Conservation (phyloP, 148 eudicot genomes). For the Persicaria maculosa region DNA sequence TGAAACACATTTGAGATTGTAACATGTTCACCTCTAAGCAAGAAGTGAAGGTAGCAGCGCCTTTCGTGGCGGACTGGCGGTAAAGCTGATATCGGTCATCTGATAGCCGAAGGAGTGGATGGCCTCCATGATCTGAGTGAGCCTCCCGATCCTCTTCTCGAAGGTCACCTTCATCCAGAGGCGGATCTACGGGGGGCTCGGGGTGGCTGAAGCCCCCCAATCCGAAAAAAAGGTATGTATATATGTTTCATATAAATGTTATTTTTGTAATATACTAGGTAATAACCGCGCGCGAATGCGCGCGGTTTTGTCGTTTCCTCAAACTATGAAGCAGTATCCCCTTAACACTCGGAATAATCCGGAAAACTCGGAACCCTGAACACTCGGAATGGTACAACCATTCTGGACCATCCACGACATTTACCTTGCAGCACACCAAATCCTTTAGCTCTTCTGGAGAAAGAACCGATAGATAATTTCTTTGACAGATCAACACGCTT, state of each 20-base stretch:
- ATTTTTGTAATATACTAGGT: too few species aligned
- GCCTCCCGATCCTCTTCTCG: constrained; percentile 43
- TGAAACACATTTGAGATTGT: neutral
- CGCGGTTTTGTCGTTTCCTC: too few species aligned
- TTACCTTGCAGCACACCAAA: constrained; percentile 79
- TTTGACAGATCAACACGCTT: constrained; percentile 86
- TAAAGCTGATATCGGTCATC: constrained; percentile 42
- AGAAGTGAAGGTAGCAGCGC: constrained; percentile 56
- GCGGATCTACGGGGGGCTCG: too few species aligned
- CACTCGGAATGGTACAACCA: constrained; percentile 89
- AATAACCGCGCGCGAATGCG: too few species aligned
- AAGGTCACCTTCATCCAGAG: constrained; percentile 61
- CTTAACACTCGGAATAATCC: too few species aligned
- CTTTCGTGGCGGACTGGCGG: constrained; percentile 52
- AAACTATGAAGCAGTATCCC: too few species aligned
- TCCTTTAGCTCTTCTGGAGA: constrained; percentile 71
- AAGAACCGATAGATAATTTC: constrained; percentile 73
- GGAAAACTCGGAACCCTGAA: too few species aligned
- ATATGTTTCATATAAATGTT: too few species aligned
- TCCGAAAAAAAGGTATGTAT: too few species aligned
- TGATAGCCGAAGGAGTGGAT: constrained; percentile 46
- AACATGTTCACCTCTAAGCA: constrained; percentile 49
- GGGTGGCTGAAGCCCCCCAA: too few species aligned
- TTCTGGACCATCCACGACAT: constrained; percentile 96
- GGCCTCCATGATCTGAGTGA: constrained; percentile 59